These are phyloP conservation scores for Brassica nigra DNA, from an alignment of 345 rosid species.

Conservation along the genomic window DNA sequence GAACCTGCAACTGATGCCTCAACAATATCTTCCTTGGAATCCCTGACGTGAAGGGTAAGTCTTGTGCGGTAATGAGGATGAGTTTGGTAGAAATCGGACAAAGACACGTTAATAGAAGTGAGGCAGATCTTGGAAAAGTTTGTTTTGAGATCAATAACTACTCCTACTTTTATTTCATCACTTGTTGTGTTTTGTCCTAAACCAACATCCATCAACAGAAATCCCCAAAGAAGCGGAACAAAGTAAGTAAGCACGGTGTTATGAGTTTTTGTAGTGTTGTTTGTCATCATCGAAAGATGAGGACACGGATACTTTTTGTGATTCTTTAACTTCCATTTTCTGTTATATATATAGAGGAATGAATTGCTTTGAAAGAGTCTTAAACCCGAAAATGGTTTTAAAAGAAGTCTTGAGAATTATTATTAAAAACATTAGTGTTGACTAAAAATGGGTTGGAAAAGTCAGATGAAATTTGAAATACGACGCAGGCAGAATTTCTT, in stretches of 20 bases:
- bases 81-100: conserved; percentile 34
- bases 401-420: not conserved
- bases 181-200: conserved; percentile 6
- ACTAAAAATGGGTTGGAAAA: not conserved
- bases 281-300: conserved; percentile 9
- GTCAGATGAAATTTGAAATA: not conserved
- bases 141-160: conserved; percentile 43
- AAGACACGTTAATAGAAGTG: conserved; percentile 35
- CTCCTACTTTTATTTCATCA: conserved; percentile 40
- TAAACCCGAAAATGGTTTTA: not conserved
- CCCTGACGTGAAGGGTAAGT: conserved; percentile 27
- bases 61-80: conserved; percentile 36
- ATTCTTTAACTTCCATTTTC: not conserved
- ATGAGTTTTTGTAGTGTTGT: not conserved
- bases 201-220: conserved; percentile 12
- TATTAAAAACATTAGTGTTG: not conserved
- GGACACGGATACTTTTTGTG: not conserved
- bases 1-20: conserved; percentile 46
- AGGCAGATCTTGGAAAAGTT: conserved; percentile 14
- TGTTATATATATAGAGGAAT: not conserved
- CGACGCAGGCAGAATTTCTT: not conserved
- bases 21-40: conserved; percentile 38
- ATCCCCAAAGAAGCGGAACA: not conserved
- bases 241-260: conserved; percentile 9
- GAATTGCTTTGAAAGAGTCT: not conserved